Percentiles rank a stretch among this genome's conserved stretches.
Evolutionary conservation across 257 asterid genomes (phyloP).

Genomic region (Solanum arcanum): DNA sequence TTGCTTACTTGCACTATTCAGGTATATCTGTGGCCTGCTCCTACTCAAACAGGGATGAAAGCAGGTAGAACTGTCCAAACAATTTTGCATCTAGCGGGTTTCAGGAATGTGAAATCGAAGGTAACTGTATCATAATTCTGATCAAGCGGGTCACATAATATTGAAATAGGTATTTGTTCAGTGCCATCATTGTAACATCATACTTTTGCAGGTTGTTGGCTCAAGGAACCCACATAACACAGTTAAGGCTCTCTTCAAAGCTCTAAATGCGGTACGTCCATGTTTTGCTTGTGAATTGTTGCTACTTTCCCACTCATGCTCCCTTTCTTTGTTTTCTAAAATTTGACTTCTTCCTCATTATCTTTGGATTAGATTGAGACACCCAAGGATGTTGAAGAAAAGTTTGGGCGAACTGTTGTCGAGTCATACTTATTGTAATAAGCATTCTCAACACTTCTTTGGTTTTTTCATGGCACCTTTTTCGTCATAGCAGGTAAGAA

Average conservation of each 20-base stretch:
- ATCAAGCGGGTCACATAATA: neutral
- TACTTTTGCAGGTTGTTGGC: constrained; percentile 57
- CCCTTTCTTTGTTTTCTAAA: neutral
- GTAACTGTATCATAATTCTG: constrained; percentile 15
- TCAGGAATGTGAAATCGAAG: constrained; percentile 91
- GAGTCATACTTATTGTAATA: constrained; percentile 61
- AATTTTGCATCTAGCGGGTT: constrained; percentile 77
- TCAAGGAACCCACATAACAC: constrained; percentile 94
- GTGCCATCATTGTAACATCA: constrained; percentile 9
- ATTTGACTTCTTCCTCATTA: constrained; percentile 2
- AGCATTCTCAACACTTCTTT: neutral
- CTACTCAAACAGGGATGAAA: constrained; percentile 76
- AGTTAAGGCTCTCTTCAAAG: constrained; percentile 87
- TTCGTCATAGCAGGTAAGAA: neutral
- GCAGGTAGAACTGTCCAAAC: constrained; percentile 84
- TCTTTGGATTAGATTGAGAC: constrained; percentile 53
- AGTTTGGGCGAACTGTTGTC: constrained; percentile 85
- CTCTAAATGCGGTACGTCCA: constrained; percentile 67
- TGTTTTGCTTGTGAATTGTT: neutral
- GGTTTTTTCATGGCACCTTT: neutral
- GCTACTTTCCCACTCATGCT: neutral
- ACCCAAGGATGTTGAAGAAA: constrained; percentile 80
- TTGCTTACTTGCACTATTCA: constrained; percentile 12
- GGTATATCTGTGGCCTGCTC: constrained; percentile 96
- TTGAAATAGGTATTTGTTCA: neutral